A percentile compares a stretch with the other conserved stretches of the same genome.
Evolutionary conservation across 768 basidiomycete species (phyloP).

Genomic region (Rhizopogon vinicolor): DNA sequence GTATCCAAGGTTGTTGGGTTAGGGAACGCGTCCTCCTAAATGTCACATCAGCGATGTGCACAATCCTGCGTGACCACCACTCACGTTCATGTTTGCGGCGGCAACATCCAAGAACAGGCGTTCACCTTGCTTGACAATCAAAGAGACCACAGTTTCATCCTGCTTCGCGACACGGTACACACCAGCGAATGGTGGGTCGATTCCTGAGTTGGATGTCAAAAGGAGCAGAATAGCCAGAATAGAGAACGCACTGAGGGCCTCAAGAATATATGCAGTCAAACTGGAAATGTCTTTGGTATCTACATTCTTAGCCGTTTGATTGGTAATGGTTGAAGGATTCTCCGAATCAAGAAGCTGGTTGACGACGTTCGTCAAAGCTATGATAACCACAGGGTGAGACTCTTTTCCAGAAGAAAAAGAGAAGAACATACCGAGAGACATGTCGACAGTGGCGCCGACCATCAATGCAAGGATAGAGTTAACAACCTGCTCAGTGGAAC

Average conservation of each 20-base stretch:
- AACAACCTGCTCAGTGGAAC: conserved; percentile 55
- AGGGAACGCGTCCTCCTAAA: conserved; percentile 48
- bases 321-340: conserved; percentile 32
- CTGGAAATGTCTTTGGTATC: conserved; percentile 31
- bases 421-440: conserved; percentile 53
- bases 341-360: conserved; percentile 58
- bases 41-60: neutral
- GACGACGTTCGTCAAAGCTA: conserved; percentile 62
- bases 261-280: conserved; percentile 56
- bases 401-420: neutral
- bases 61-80: conserved; percentile 18
- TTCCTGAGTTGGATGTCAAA: conserved; percentile 37
- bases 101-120: conserved; percentile 61
- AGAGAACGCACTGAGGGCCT: conserved; percentile 61
- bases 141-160: conserved; percentile 38
- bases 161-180: conserved; percentile 52
- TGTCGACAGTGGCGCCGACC: conserved; percentile 61
- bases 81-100: conserved; percentile 52
- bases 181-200: conserved; percentile 71
- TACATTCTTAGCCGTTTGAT: conserved; percentile 19
- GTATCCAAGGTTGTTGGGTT: conserved; percentile 41
- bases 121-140: conserved; percentile 43
- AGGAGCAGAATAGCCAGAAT: neutral
- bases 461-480: conserved; percentile 71
- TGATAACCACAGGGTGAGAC: neutral